Conservation (phyloP, 208 protist species). For the Porcisia deanei region DNA sequence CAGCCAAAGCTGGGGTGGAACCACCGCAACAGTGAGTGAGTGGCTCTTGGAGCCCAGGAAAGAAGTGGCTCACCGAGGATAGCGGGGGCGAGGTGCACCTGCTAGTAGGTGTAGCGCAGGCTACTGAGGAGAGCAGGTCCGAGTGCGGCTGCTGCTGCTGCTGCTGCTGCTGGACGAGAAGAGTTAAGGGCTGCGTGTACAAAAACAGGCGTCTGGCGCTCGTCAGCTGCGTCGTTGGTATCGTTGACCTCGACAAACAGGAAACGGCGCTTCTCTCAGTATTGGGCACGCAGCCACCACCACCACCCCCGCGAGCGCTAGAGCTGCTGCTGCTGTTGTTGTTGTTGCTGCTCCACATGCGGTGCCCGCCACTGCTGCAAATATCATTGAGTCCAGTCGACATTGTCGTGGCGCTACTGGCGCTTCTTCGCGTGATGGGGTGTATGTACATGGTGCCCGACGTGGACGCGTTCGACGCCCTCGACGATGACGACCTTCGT, state of each 20-base stretch:
- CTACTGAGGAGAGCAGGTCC: not conserved
- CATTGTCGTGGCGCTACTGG: not conserved
- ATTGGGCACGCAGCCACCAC: not conserved
- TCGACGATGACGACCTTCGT: conserved; percentile 6
- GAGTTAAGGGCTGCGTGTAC: conserved; percentile 20
- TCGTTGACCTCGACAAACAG: not conserved
- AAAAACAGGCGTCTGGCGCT: not conserved
- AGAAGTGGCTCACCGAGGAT: not conserved
- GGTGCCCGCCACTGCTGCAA: not conserved
- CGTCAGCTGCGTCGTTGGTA: not conserved
- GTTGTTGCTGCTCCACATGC: not conserved
- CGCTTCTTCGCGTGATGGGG: conserved; percentile 6
- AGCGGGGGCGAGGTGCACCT: not conserved
- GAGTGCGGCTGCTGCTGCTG: not conserved
- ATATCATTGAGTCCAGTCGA: conserved; percentile 6
- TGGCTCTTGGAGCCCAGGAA: not conserved
- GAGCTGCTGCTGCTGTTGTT: not conserved
- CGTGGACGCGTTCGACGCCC: conserved; percentile 11
- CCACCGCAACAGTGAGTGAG: not conserved
- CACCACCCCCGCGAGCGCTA: not conserved
- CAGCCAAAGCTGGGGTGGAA: not conserved
- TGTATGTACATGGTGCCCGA: conserved; percentile 23
- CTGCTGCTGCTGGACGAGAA: conserved; percentile 4
- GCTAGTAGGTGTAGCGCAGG: not conserved
- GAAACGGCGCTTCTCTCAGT: not conserved